These are phyloP conservation scores for Bimuria novae-zelandiae DNA, from an alignment of 2,329 filamentous ascomycete species.

Conservation along the genomic window DNA sequence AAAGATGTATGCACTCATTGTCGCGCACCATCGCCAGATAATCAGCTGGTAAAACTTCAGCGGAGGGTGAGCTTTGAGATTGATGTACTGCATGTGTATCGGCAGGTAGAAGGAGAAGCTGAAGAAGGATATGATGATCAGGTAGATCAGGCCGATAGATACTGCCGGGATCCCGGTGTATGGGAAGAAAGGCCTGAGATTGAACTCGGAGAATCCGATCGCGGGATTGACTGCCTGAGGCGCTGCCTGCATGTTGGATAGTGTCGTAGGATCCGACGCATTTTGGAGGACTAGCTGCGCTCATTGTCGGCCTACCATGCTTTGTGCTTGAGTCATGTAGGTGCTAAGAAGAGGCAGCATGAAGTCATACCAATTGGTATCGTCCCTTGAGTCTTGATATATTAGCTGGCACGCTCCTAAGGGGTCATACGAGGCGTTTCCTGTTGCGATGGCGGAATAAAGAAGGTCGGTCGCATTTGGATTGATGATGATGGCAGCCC, in stretches of 20 bases:
- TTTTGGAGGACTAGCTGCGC: slow-evolving; percentile 49
- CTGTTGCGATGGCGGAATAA: slow-evolving; percentile 57
- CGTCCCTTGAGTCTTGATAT: slow-evolving; percentile 60
- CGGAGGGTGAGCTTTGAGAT: slow-evolving; percentile 59
- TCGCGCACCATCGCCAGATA: slow-evolving; percentile 62
- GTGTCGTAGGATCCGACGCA: slow-evolving; percentile 44
- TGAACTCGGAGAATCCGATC: slow-evolving; percentile 60
- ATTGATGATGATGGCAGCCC: slow-evolving; percentile 66
- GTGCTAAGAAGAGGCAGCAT: slow-evolving; percentile 57
- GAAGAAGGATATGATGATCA: slow-evolving; percentile 71
- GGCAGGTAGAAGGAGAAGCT: slow-evolving; percentile 68
- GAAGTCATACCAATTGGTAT: slow-evolving; percentile 59
- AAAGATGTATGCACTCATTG: slow-evolving; percentile 62
- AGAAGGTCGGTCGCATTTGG: slow-evolving; percentile 65
- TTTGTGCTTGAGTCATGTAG: slow-evolving; percentile 54
- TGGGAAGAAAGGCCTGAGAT: slow-evolving; percentile 64
- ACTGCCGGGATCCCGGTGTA: slow-evolving; percentile 61
- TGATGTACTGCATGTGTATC: slow-evolving; percentile 64
- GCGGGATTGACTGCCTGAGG: slow-evolving; percentile 62
- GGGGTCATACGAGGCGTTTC: slow-evolving; percentile 65
- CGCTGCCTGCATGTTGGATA: slow-evolving; percentile 51
- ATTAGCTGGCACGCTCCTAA: slow-evolving; percentile 62
- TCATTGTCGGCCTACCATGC: slow-evolving; percentile 56
- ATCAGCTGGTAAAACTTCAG: slow-evolving; percentile 63
- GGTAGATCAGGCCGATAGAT: slow-evolving; percentile 67